Base-by-base conservation (phyloP, 306 rosid species). In the Biancaea sappan region DNA sequence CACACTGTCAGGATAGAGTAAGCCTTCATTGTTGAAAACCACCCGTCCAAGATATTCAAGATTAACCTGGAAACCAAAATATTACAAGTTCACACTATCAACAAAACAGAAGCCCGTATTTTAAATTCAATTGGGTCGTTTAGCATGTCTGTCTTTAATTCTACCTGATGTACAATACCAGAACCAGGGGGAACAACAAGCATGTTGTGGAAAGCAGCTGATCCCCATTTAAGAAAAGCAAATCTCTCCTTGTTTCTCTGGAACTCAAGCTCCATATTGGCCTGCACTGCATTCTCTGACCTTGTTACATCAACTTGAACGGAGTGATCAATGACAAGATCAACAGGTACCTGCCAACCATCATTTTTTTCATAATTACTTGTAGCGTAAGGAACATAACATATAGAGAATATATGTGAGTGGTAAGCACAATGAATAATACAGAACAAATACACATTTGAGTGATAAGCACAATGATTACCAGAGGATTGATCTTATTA, bases 171-270 rank as follows among this genome's bases (percentile, higher is more conserved):
- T 61, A 95, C 99, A 64, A 95, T 95, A 80, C 99, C 99, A 85
- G 99, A 95, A 76, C 99, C 99, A 85, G 99, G 99, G 74, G 99
- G 99, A 63, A 95, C 98, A 79, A 95, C 99, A 35, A 95, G 97
- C 99, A 95, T 95, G 71, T 95, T 95, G 14, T 38, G 88, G 91
- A 95, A 95, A 77, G 99, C 99, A 67, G 60, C 87, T 21, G 99
- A 92, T 9, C 99, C 99, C 99, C 99, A 95, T 80, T 92, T 95
- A 22, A 95, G 97, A 71, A 95, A 95, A 77, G 92, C 96, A 83
- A 95, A 95, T 78, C 99, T 95, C 85, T 95, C 99, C 84, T 70
- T 85, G 89, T 95, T 95, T 76, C 99, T 92, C 74, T 86, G 84
- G 80, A 95, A 95, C 67, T 95, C 99, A 79, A 90, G 87, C 68